phyloP scores from a whole-genome alignment of 2,329 filamentous ascomycete species.

The Colletotrichum abscissum region DNA sequence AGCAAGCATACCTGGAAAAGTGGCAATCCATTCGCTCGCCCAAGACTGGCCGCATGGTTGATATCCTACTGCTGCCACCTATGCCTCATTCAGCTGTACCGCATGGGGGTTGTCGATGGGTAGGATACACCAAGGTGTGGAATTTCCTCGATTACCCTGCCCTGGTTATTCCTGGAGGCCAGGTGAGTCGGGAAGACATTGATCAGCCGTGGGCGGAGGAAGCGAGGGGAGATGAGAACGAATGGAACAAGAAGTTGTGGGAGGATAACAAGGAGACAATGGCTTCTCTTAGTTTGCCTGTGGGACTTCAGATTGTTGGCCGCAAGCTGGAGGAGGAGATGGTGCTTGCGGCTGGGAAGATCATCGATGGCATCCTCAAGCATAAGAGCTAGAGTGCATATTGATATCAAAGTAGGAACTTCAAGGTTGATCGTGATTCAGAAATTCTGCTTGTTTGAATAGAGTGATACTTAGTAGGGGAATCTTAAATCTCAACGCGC shows the following conservation, averaged over 20 bases:
- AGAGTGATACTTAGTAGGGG: too few relatives aligned
- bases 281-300: not conserved
- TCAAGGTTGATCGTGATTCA: too few relatives aligned
- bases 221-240: not conserved
- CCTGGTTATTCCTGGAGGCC: conserved; percentile 43
- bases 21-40: conserved; percentile 62
- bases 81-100: conserved; percentile 70
- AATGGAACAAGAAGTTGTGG: conserved; percentile 24
- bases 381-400: not conserved
- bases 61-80: conserved; percentile 67
- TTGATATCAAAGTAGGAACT: not conserved
- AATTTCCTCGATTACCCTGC: conserved; percentile 52
- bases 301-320: conserved; percentile 23
- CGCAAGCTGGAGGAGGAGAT: conserved; percentile 23
- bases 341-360: conserved; percentile 20
- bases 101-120: conserved; percentile 53
- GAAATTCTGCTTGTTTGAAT: too few relatives aligned
- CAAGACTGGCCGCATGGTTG: conserved; percentile 57
- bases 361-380: conserved; percentile 2
- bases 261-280: not conserved
- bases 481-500: too few relatives aligned
- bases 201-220: conserved; percentile 40
- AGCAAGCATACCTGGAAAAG: conserved; percentile 58
- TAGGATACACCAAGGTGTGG: conserved; percentile 56
- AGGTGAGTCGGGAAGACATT: conserved; percentile 54